Evolutionary conservation across 306 rosid genomes (phyloP).

Genomic region (Cyamopsis tetragonoloba): DNA sequence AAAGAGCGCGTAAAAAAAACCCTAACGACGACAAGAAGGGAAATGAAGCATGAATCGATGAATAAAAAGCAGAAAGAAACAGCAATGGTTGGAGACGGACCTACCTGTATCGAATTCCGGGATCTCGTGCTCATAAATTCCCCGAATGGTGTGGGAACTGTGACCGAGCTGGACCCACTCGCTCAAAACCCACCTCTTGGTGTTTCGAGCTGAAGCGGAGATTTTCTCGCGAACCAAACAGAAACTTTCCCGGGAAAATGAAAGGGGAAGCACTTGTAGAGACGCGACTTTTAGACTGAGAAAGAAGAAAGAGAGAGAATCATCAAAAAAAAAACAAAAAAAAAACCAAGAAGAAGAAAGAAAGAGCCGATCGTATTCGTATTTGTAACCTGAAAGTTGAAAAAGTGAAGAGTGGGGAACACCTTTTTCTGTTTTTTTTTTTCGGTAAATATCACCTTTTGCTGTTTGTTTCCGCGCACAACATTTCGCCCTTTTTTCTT

Average conservation of each 20-base stretch:
- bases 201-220: not conserved
- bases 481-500: no score
- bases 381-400: no score
- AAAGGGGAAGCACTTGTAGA: not conserved
- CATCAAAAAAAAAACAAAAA: no score
- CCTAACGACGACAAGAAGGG: constrained; percentile 8
- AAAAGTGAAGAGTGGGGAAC: no score
- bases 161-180: constrained; percentile 42
- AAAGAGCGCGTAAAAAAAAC: not conserved
- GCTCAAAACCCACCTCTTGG: constrained; percentile 15
- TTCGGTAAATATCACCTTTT: no score
- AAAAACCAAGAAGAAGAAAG: no score
- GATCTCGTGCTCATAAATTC: constrained; percentile 76
- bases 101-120: constrained; percentile 46
- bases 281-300: not conserved
- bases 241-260: constrained; percentile 31
- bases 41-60: not conserved
- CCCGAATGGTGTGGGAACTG: constrained; percentile 34
- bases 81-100: constrained; percentile 21
- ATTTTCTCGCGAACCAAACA: constrained; percentile 37
- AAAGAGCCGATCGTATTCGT: no score
- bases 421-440: no score
- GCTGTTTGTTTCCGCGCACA: no score
- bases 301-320: no score
- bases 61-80: not conserved